Evolutionary conservation across 2,329 filamentous ascomycete genomes (phyloP).

Genomic region (Lithohypha guttulata): DNA sequence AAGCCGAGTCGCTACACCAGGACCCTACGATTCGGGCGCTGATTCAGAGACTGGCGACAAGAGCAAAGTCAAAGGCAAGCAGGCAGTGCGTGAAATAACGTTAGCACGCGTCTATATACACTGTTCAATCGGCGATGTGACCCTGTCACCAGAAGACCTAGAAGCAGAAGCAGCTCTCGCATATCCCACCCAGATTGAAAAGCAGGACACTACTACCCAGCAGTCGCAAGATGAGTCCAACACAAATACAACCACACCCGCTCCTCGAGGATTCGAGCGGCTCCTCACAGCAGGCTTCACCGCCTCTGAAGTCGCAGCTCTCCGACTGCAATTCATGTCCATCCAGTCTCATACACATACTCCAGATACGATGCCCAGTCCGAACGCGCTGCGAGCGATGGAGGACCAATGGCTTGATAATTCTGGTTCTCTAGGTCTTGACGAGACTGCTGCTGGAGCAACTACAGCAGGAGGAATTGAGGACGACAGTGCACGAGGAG

Average conservation of each 20-base stretch:
- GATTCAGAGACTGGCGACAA: conserved; percentile 12
- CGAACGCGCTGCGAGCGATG: conserved; percentile 61
- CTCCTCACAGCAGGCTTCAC: conserved; percentile 74
- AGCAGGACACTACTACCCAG: not conserved
- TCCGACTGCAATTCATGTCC: conserved; percentile 79
- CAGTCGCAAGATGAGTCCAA: conserved; percentile 8
- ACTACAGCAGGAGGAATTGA: conserved; percentile 27
- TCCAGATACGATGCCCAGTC: conserved; percentile 77
- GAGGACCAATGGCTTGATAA: conserved; percentile 89
- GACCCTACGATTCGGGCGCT: conserved; percentile 16
- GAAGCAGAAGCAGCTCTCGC: conserved; percentile 48
- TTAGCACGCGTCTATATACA: conserved; percentile 67
- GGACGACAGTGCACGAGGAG: conserved; percentile 40
- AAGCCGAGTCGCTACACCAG: conserved; percentile 29
- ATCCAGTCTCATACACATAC: conserved; percentile 75
- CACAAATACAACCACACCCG: conserved; percentile 37
- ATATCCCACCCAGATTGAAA: not conserved
- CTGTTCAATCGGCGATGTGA: conserved; percentile 75
- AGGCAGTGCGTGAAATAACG: conserved; percentile 42
- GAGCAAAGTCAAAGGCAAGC: conserved; percentile 56
- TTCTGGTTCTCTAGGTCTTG: conserved; percentile 27
- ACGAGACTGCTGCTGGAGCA: not conserved
- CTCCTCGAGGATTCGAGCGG: conserved; percentile 77
- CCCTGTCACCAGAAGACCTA: conserved; percentile 59
- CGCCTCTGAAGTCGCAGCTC: conserved; percentile 65